These are phyloP conservation scores for Chlamydomonas sp. DNA, from an alignment of 139 green algal species.

Conservation along the genomic window DNA sequence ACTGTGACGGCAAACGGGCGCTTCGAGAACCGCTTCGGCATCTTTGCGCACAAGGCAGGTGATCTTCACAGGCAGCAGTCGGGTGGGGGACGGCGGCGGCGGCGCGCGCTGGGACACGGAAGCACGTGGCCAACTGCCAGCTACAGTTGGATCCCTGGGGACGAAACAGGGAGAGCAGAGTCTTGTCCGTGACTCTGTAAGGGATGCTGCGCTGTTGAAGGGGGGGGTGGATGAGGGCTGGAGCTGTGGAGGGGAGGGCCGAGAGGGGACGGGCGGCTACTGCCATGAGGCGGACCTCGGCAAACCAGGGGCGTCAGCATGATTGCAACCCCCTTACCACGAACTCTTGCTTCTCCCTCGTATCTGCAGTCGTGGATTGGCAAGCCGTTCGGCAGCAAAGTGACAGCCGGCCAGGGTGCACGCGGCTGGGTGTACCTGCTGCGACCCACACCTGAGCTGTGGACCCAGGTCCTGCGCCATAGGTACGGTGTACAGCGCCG, in stretches of 20 bases:
- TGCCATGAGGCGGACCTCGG: too few species aligned
- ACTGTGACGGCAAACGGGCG: constrained; percentile 50
- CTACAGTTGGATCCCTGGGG: too few species aligned
- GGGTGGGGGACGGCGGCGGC: too few species aligned
- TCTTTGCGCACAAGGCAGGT: constrained; percentile 56
- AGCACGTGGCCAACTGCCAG: too few species aligned
- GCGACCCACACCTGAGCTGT: constrained; percentile 90
- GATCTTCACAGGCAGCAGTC: too few species aligned
- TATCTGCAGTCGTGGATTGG: constrained; percentile 86
- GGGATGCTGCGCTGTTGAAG: neutral
- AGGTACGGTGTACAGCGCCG: neutral
- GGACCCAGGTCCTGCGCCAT: constrained; percentile 87
- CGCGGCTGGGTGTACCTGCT: constrained; percentile 84
- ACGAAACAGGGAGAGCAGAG: too few species aligned
- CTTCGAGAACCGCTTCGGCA: constrained; percentile 71
- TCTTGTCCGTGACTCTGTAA: neutral
- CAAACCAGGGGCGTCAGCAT: neutral
- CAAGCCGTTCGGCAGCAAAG: constrained; percentile 76
- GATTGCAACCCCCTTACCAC: neutral
- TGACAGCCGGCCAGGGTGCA: constrained; percentile 45
- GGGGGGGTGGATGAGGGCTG: too few species aligned
- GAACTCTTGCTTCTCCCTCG: neutral
- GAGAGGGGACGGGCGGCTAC: too few species aligned
- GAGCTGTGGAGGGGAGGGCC: too few species aligned
- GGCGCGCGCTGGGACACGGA: too few species aligned